Conservation (phyloP, 2,329 filamentous ascomycete genomes). For the Cercospora berteroae region DNA sequence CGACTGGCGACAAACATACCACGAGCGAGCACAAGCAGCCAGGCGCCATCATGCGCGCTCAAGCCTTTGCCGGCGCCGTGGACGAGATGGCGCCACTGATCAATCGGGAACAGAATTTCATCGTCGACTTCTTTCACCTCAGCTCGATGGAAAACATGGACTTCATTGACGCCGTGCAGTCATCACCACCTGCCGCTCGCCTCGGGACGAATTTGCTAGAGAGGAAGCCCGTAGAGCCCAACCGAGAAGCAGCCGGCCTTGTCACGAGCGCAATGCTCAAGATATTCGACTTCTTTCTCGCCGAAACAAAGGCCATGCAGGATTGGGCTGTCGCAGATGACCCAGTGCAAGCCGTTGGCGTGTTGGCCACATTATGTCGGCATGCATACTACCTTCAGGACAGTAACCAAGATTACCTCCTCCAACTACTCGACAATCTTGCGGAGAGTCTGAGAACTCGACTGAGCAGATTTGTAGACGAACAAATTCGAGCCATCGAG, state of each 20-base stretch:
- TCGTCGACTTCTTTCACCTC: slow-evolving; percentile 95
- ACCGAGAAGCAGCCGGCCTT: slow-evolving; percentile 78
- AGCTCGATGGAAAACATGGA: slow-evolving; percentile 79
- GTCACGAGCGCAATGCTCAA: slow-evolving; percentile 87
- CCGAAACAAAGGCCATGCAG: slow-evolving; percentile 73
- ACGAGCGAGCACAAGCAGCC: slow-evolving; percentile 55
- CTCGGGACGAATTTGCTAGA: slow-evolving; percentile 69
- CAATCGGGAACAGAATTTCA: slow-evolving; percentile 92
- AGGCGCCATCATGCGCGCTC: slow-evolving; percentile 61
- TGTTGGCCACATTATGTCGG: slow-evolving; percentile 76
- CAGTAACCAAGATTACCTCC: slow-evolving; percentile 89
- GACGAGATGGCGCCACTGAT: slow-evolving; percentile 81
- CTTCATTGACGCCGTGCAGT: slow-evolving; percentile 75
- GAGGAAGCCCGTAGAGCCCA: slow-evolving; percentile 79
- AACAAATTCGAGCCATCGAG: slow-evolving; percentile 92
- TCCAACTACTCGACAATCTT: slow-evolving; percentile 71
- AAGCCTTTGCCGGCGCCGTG: slow-evolving; percentile 75
- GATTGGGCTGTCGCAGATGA: slow-evolving; percentile 81
- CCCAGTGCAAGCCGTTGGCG: slow-evolving; percentile 86
- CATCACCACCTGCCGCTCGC: slow-evolving; percentile 64
- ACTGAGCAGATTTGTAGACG: slow-evolving; percentile 87
- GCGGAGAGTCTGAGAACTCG: slow-evolving; percentile 67
- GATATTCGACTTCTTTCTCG: slow-evolving; percentile 77
- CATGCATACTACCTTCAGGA: slow-evolving; percentile 78
- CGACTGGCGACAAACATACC: slow-evolving; percentile 58